Conservation (phyloP, 305 asterid species). For the Solanum hybrid region DNA sequence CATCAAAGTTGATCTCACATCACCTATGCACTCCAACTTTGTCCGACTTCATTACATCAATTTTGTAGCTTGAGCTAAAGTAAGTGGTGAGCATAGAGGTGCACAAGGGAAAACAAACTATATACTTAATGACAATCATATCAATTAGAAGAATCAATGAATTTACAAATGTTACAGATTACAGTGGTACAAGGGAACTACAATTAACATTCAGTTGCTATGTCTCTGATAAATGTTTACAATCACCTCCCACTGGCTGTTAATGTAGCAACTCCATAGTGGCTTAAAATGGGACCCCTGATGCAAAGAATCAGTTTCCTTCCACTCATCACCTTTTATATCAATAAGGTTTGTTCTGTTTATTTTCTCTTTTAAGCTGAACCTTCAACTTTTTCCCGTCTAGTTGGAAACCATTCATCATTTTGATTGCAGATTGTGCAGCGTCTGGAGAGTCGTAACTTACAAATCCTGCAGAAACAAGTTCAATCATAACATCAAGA, state of each 20-base stretch:
- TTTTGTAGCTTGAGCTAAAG: neutral
- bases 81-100: neutral
- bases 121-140: neutral
- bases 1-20: neutral
- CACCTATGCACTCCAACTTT: neutral
- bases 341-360: conserved; percentile 44
- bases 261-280: conserved; percentile 24
- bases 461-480: conserved; percentile 61
- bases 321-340: conserved; percentile 13
- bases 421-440: conserved; percentile 70
- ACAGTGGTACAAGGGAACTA: conserved; percentile 29
- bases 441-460: conserved; percentile 77
- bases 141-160: conserved; percentile 26
- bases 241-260: conserved; percentile 18
- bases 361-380: conserved; percentile 80
- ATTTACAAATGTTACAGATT: conserved; percentile 35
- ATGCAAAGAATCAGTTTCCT: conserved; percentile 22
- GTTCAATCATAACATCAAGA: neutral
- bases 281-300: conserved; percentile 13
- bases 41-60: neutral
- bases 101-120: neutral
- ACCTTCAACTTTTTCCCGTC: conserved; percentile 94
- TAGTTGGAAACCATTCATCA: conserved; percentile 80
- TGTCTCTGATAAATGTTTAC: conserved; percentile 13
- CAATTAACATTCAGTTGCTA: conserved; percentile 11